Evolutionary conservation across 1,284 basidiomycete genomes (phyloP), one percentile per base, ranked within the genome.

Genomic region (Ustilago vetiveriae): DNA sequence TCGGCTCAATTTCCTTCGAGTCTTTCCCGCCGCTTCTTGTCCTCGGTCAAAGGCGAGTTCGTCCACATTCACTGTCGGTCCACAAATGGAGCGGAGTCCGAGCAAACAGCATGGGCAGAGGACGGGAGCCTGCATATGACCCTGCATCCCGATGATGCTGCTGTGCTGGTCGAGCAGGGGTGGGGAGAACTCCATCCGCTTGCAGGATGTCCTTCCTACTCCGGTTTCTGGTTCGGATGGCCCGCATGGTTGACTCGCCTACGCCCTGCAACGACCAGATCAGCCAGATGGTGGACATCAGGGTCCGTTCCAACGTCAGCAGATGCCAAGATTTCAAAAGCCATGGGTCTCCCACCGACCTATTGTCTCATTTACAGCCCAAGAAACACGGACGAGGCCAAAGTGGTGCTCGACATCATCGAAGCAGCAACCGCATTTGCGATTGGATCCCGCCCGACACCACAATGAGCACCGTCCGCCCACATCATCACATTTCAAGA

Each of bases 131-230:
- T 76, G 36, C 74, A 76, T 37, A 27, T 65, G 19, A 63, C 68
- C 10, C 26, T 75, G 29, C 49, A 59, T n/a, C 70, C 73, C 1
- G 33, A 51, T 13, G 72, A 76, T 37, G 68, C 72, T 6, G 45
- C 51, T 3, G 10, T 54, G 17, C 52, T 75, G 10, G 41, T 76
- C 0, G 50, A 59, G 14, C 42, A 53, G 29, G 62, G 62, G 3
- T 76, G 72, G 69, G 74, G 62, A 8, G 66, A 73, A 35, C 49
- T 75, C 17, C 74, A 76, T 24, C 22, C 53, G 1, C 41, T 76
- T 1, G 72, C 74, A 2, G 74, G 74, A 19, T 62, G 58, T 30
- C 69, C 66, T 0, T 60, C 58, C 6, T 60, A 69, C 16, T 49
- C 59, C 1, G 60, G 66, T 6, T 72, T 64, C 45, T 72, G 60